Base-by-base conservation (phyloP, 495 filamentous ascomycete genomes). In the Aspergillus panamensis region DNA sequence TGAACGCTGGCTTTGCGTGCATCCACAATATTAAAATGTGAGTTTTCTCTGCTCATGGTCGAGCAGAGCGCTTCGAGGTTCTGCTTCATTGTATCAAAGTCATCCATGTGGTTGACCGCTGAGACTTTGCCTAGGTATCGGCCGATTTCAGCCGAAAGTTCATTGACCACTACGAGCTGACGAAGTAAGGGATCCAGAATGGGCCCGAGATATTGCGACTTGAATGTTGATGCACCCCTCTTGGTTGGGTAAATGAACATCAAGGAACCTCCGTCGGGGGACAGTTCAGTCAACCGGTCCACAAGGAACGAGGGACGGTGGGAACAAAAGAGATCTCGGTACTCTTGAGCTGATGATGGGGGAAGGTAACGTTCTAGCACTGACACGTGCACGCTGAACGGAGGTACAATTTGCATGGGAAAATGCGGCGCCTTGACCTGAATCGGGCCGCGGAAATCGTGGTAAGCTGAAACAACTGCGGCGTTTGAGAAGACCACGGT, bases 291-390 rank as follows among this genome's bases (percentile, higher is more conserved):
- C 35, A 90, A 67, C 10, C 87, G 84, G 63, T 90, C 85, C 30
- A 86, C 76, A n/a, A 90, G 76, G 39, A 86, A 78, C 0, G 85
- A 87, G 3, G 76, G 80, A 9, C 79, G 78, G 17, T 72, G 72
- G n/a, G 70, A 62, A 33, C 68, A 71, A 66, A 89, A 88, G 59
- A 89, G 75, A 61, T 85, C 78, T 29, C 72, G 66, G 51, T 85
- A 86, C 61, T 89, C 86, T 59, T 83, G 73, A 4, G 63, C 57
- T 6, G 83, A 82, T 1, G 82, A 75, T 13, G 87, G 87, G 48
- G 87, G 87, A 6, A 90, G 84, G 66, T 85, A 90, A 6, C 87
- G 84, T 67, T 90, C 87, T 8, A 90, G 73, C 12, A 89, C 73
- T 1, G 86, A 84, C 43, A 88, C 72, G 51, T 87, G 79, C 21